A percentile compares a stretch with the other conserved stretches of the same genome.
These are phyloP conservation scores for Phoma herbarum DNA, from an alignment of 2,329 filamentous ascomycete species.

Conservation along the genomic window DNA sequence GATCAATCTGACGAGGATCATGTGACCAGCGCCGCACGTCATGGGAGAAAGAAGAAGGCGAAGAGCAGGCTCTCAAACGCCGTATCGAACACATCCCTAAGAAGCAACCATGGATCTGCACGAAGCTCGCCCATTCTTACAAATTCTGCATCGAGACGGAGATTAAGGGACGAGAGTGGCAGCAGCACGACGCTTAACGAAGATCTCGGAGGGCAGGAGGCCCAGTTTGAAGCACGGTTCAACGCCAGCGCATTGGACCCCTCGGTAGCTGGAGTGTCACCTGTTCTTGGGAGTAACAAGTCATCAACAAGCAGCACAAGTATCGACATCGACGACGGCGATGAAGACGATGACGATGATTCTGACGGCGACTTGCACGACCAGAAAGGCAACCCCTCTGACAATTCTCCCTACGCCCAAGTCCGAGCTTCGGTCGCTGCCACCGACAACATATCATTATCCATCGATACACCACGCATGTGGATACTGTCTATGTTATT, in stretches of 20 bases:
- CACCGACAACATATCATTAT: conserved; percentile 77
- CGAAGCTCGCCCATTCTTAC: conserved; percentile 33
- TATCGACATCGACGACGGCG: conserved; percentile 36
- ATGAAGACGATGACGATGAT: conserved; percentile 35
- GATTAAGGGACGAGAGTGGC: conserved; percentile 33
- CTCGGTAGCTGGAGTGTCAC: conserved; percentile 31
- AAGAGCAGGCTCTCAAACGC: conserved; percentile 47
- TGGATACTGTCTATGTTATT: conserved; percentile 83
- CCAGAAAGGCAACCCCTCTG: conserved; percentile 61
- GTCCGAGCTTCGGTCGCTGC: conserved; percentile 82
- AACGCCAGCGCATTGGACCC: conserved; percentile 40
- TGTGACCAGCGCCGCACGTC: conserved; percentile 36
- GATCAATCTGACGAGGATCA: conserved; percentile 48
- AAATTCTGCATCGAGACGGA: conserved; percentile 37
- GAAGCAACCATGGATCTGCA: conserved; percentile 27
- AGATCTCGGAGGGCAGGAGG: conserved; percentile 38
- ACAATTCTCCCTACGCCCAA: conserved; percentile 79
- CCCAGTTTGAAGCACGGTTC: conserved; percentile 46
- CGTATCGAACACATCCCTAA: conserved; percentile 24
- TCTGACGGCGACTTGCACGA: conserved; percentile 51
- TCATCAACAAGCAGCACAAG: conserved; percentile 44
- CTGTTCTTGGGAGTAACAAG: conserved; percentile 37
- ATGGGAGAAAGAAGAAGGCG: conserved; percentile 41
- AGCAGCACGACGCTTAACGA: conserved; percentile 39
- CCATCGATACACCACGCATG: conserved; percentile 88